Percentiles rank a stretch among this genome's conserved stretches.
Evolutionary conservation across 345 rosid species (phyloP).

Genomic region (Hibiscus tridactylites): DNA sequence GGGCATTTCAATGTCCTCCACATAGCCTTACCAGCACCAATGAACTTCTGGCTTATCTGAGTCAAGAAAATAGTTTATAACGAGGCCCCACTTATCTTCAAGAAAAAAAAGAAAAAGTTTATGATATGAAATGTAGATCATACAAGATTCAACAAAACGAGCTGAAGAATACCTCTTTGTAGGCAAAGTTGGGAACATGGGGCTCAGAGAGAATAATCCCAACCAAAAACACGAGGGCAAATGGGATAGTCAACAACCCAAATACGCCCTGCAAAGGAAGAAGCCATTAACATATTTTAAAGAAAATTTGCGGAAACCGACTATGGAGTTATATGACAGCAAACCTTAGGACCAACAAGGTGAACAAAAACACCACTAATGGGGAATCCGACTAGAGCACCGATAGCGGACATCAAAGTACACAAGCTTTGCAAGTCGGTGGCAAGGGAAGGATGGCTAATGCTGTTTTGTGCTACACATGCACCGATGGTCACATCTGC

Average conservation of each 20-base stretch:
- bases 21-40: slow-evolving; percentile 72
- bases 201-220: slow-evolving; percentile 63
- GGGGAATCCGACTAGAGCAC: slow-evolving; percentile 65
- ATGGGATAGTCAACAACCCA: slow-evolving; percentile 66
- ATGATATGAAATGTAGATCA: slow-evolving; percentile 2
- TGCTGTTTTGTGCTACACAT: slow-evolving; percentile 84
- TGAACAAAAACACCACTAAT: slow-evolving; percentile 82
- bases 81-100: too few species aligned
- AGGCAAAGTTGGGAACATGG: slow-evolving; percentile 37
- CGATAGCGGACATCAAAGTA: slow-evolving; percentile 60
- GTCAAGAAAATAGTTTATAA: slow-evolving; percentile 6
- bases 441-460: slow-evolving; percentile 59
- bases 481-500: slow-evolving; percentile 97
- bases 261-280: slow-evolving; percentile 53
- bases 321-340: not conserved
- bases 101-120: too few species aligned
- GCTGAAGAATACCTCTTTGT: slow-evolving; percentile 46
- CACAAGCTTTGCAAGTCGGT: slow-evolving; percentile 96
- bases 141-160: not conserved
- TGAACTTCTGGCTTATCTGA: slow-evolving; percentile 62
- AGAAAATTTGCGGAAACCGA: not conserved
- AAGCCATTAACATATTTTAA: not conserved
- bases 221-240: slow-evolving; percentile 47
- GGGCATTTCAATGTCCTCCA: slow-evolving; percentile 72
- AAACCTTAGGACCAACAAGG: slow-evolving; percentile 77